Conservation (phyloP, 2,329 filamentous ascomycete species). For the Alternaria viburni region DNA sequence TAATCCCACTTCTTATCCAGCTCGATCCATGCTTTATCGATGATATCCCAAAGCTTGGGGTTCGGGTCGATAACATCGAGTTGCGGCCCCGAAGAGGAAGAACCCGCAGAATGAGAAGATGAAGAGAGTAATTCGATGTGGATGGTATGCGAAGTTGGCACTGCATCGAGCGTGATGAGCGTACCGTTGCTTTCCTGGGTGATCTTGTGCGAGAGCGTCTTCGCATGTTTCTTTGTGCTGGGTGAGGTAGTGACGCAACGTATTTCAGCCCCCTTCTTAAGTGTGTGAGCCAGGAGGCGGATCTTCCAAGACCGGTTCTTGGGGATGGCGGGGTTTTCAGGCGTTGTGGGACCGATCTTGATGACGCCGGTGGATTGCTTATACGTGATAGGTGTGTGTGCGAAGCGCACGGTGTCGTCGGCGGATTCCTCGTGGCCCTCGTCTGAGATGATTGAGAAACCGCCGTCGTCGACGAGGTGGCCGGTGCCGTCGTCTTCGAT, state of each 20-base stretch:
- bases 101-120: constrained; percentile 33
- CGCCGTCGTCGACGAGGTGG: constrained; percentile 44
- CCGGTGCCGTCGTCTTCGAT: constrained; percentile 56
- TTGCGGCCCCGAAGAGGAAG: constrained; percentile 25
- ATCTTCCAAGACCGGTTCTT: constrained; percentile 41
- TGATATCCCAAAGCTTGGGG: constrained; percentile 35
- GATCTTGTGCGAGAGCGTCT: constrained; percentile 24
- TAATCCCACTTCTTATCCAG: constrained; percentile 43
- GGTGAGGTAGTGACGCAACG: constrained; percentile 33
- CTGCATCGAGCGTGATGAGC: constrained; percentile 26
- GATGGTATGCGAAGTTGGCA: constrained; percentile 30
- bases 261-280: constrained; percentile 18
- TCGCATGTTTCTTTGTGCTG: constrained; percentile 33
- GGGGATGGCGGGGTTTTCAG: constrained; percentile 34
- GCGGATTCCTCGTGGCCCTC: constrained; percentile 26
- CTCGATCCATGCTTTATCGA: constrained; percentile 37
- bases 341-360: constrained; percentile 42
- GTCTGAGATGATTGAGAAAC: constrained; percentile 53
- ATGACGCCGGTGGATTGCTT: constrained; percentile 46
- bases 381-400: constrained; percentile 45
- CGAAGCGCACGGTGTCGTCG: constrained; percentile 38
- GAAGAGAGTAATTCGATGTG: constrained; percentile 34
- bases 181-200: constrained; percentile 33
- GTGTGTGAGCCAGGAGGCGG: constrained; percentile 40
- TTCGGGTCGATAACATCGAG: constrained; percentile 44